Conservation (phyloP, 345 rosid genomes). For the Cardiospermum halicacabum region DNA sequence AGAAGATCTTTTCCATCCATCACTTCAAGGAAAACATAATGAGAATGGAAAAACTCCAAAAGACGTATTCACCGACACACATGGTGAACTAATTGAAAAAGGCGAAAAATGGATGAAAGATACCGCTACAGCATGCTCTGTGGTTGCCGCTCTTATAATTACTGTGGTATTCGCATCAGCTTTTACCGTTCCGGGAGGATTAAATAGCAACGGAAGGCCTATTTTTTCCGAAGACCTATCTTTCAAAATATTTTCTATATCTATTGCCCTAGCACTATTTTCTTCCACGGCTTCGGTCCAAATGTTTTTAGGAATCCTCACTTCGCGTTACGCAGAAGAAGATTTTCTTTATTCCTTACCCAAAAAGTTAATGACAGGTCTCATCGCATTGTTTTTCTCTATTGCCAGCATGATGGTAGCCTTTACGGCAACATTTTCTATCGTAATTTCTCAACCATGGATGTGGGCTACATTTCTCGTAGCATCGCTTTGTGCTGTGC, state of each 20-base stretch:
- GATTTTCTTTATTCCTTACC: slow-evolving; percentile 5
- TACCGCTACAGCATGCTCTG: neutral
- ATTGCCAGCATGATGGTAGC: slow-evolving; percentile 11
- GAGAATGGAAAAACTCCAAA: neutral
- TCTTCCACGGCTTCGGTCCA: neutral
- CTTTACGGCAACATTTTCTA: slow-evolving; percentile 5
- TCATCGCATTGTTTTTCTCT: neutral
- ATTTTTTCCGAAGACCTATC: neutral
- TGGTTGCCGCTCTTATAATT: neutral
- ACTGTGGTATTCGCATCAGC: neutral
- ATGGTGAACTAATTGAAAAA: neutral
- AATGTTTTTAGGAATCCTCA: slow-evolving; percentile 11
- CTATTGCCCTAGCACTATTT: slow-evolving; percentile 8
- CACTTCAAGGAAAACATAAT: neutral
- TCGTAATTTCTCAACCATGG: neutral
- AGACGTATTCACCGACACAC: neutral
- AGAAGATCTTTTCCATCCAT: neutral
- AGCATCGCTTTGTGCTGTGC: neutral
- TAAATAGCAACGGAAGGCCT: neutral
- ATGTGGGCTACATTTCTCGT: slow-evolving; percentile 7
- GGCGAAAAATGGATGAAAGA: slow-evolving; percentile 8
- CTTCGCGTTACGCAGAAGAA: slow-evolving; percentile 9
- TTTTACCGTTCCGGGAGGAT: neutral
- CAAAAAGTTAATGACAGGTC: neutral
- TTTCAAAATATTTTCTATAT: neutral